phyloP scores from a whole-genome alignment of 176 grass and related monocot genomes.

The Ananas comosus region DNA sequence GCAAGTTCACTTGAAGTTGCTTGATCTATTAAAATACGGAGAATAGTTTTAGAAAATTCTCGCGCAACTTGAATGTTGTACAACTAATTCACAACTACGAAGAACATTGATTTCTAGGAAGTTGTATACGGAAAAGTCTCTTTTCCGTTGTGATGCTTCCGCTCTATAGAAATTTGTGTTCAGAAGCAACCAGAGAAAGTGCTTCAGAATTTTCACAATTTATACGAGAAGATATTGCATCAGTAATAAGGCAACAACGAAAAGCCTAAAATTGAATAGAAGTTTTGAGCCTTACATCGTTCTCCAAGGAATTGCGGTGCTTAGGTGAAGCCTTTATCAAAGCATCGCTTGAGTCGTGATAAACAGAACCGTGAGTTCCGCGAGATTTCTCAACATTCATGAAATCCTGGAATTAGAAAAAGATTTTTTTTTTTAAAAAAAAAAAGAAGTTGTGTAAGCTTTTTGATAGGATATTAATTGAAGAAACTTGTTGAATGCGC shows the following conservation, averaged over 20 bases:
- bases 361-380: constrained; percentile 10
- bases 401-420: constrained; percentile 18
- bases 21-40: constrained; percentile 41
- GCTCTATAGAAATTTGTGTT: no score
- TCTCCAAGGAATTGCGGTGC: constrained; percentile 77
- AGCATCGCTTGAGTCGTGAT: constrained; percentile 23
- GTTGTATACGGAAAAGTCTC: no score
- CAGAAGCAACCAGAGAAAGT: no score
- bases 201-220: not conserved
- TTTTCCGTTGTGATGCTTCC: no score
- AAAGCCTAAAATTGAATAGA: not conserved
- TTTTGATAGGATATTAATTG: not conserved
- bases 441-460: not conserved
- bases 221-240: not conserved
- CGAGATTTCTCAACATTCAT: constrained; percentile 27
- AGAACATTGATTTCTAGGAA: no score
- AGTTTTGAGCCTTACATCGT: constrained; percentile 47
- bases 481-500: not conserved
- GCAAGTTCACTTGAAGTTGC: constrained; percentile 74
- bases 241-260: not conserved
- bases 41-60: not conserved
- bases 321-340: constrained; percentile 47
- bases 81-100: no score
- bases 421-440: not conserved
- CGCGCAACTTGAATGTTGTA: not conserved